Evolutionary conservation across 345 rosid species (phyloP), one percentile per base, ranked within the genome.

Genomic region (Hibiscus syriacus): DNA sequence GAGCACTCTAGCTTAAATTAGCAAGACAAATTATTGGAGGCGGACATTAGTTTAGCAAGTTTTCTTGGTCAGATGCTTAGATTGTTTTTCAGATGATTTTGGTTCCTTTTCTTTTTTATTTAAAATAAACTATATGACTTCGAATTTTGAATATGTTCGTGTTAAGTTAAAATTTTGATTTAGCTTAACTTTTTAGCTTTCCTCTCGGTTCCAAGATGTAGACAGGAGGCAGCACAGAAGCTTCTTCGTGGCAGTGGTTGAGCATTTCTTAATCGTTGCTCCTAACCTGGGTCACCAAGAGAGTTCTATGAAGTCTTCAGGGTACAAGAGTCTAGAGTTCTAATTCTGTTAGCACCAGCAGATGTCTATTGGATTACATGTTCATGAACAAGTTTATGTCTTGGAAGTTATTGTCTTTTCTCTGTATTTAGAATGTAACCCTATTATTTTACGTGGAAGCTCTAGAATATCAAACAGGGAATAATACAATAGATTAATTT

Each of bases 401-500:
- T 69, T 48, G 66, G 26, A 46, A 23, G 59, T 16, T 64, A 8
- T 64, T 60, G 12, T 19, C 45, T 6, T 61, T 19, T 43, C 19
- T 23, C 16, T 22, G 13, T 36, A 25, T 63, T 43, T 63, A 63
- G 19, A 43, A 16, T 25, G 36, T 25, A 63, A 25, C 2, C 41
- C 39, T 36, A 36, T 36, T 38, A 20, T 43, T 52, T 41, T 25
- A 10, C 29, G 16, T 66, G 56, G 41, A 54, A 52, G 48, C n/a
- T 75, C 43, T 65, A 48, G 70, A 38, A 70, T 16, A 68, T 57
- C 29, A 38, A 14, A 11, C 52, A 43, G 61, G 55, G 23, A 25
- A 36, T 68, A 41, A 64, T 63, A 36, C 19, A 30, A 45, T 75
- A 39, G 43, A 39, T 58, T 45, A 14, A 66, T 75, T 71, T 50